Evolutionary conservation across 2,329 filamentous ascomycete genomes (phyloP), one percentile per base, ranked within the genome.

Genomic region (Cladophialophora bantiana): DNA sequence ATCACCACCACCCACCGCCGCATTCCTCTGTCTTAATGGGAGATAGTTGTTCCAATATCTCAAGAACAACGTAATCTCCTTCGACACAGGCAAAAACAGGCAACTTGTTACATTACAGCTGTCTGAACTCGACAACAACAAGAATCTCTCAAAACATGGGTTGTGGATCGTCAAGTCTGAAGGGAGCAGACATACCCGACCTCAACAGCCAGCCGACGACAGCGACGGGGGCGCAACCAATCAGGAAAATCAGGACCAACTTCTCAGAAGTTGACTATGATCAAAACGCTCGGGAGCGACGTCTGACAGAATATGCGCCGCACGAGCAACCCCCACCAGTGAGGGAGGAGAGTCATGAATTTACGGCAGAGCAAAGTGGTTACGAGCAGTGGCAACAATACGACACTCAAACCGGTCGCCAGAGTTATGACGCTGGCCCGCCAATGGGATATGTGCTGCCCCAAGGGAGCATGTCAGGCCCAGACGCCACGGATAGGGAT

Each of bases 271-370:
- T 72, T 62, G 64, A 73, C 48, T 73, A 72, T 42, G 62, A 64
- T n/a, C 68, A 67, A 35, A 58, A 65, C 45, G 18, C 45, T 40
- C 61, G 55, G 15, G 42, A 60, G 20, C 65, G 71, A 42, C 66
- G 71, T 20, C 59, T 71, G 58, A 73, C 71, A n/a, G 70, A 69
- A 56, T 72, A 72, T 45, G 70, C 68, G 48, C 70, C 70, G 3
- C 53, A 72, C 32, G 70, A 72, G 58, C 68, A 52, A 13, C 38
- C 54, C 15, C 52, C 61, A 20, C 38, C 48, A 18, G 26, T 61
- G 31, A 26, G 59, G 42, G 64, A 65, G 42, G 38, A 56, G 48
- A 50, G 34, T 38, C 65, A 42, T 15, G 54, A 63, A 31, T 20
- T 38, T 12, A 20, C 65, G n/a, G 26, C 42, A 1, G 45, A 53